These are phyloP conservation scores for Metschnikowia drakensbergensis DNA, from an alignment of 805 yeast species.

Conservation along the genomic window DNA sequence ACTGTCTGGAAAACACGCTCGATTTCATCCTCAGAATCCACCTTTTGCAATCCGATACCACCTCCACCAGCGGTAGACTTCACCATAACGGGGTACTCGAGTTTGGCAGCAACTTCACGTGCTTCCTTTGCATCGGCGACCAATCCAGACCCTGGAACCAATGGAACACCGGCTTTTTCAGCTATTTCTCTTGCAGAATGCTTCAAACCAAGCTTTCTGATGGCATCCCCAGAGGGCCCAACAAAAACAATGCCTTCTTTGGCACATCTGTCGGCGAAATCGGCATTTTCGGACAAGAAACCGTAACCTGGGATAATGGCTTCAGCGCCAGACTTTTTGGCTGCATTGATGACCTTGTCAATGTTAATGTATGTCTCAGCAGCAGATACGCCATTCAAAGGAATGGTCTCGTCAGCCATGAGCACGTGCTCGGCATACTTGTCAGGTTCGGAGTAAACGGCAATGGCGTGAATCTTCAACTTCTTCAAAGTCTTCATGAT, in stretches of 20 bases:
- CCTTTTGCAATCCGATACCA: constrained; percentile 95
- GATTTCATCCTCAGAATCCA: constrained; percentile 76
- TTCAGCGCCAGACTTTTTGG: constrained; percentile 77
- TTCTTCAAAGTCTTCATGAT: constrained; percentile 85
- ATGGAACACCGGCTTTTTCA: constrained; percentile 83
- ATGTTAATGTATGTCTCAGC: constrained; percentile 86
- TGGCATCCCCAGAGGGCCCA: constrained; percentile 96
- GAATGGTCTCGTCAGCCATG: constrained; percentile 76
- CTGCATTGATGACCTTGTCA: constrained; percentile 83
- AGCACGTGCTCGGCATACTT: constrained; percentile 82
- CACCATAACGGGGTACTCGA: constrained; percentile 90
- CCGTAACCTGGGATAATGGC: constrained; percentile 99
- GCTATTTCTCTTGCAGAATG: constrained; percentile 98
- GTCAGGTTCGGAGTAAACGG: constrained; percentile 89
- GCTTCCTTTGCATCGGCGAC: constrained; percentile 74
- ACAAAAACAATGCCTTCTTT: constrained; percentile 84
- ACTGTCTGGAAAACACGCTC: constrained; percentile 85
- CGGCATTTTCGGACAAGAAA: constrained; percentile 93
- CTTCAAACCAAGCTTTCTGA: constrained; percentile 85
- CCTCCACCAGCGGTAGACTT: constrained; percentile 99
- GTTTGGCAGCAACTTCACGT: constrained; percentile 60
- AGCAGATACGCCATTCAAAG: constrained; percentile 77
- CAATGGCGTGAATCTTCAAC: constrained; percentile 72
- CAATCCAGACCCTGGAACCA: constrained; percentile 95
- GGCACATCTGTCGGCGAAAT: constrained; percentile 84